These are phyloP conservation scores for Yarrowia yakushimensis DNA, from an alignment of 805 yeast genomes.

Conservation along the genomic window DNA sequence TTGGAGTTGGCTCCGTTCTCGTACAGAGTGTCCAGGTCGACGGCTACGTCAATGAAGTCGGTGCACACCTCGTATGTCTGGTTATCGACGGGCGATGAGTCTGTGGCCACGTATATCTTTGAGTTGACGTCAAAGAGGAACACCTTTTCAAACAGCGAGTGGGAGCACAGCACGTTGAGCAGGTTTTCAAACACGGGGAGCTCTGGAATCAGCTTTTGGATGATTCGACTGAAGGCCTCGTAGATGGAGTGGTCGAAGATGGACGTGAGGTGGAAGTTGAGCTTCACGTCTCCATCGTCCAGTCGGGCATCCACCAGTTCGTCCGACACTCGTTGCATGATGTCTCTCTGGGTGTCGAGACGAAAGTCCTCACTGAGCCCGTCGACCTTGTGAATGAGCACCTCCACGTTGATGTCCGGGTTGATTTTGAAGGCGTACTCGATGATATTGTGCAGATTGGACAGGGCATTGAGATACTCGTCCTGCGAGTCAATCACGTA, in stretches of 20 bases:
- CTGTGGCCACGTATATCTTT: constrained; percentile 93
- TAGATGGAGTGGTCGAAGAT: constrained; percentile 94
- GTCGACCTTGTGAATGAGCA: constrained; percentile 91
- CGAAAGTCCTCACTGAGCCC: constrained; percentile 92
- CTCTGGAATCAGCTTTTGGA: constrained; percentile 86
- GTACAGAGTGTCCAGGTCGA: constrained; percentile 63
- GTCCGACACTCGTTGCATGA: constrained; percentile 93
- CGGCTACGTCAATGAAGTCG: constrained; percentile 91
- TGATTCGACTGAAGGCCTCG: constrained; percentile 91
- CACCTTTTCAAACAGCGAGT: constrained; percentile 87
- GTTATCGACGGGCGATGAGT: constrained; percentile 90
- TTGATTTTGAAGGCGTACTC: constrained; percentile 82
- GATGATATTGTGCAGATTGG: constrained; percentile 81
- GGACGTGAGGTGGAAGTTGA: constrained; percentile 85
- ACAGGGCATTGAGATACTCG: constrained; percentile 87
- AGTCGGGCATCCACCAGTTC: constrained; percentile 84
- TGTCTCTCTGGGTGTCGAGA: constrained; percentile 91
- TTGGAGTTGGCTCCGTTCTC: constrained; percentile 18
- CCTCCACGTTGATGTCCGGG: constrained; percentile 84
- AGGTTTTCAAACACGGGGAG: constrained; percentile 82
- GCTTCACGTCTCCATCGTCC: constrained; percentile 70
- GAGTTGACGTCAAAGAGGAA: constrained; percentile 88
- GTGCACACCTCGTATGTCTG: constrained; percentile 96
- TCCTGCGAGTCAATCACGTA: constrained; percentile 95
- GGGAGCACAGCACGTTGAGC: constrained; percentile 83